phyloP scores from a whole-genome alignment of 306 rosid species.

The Mucuna pruriens region DNA sequence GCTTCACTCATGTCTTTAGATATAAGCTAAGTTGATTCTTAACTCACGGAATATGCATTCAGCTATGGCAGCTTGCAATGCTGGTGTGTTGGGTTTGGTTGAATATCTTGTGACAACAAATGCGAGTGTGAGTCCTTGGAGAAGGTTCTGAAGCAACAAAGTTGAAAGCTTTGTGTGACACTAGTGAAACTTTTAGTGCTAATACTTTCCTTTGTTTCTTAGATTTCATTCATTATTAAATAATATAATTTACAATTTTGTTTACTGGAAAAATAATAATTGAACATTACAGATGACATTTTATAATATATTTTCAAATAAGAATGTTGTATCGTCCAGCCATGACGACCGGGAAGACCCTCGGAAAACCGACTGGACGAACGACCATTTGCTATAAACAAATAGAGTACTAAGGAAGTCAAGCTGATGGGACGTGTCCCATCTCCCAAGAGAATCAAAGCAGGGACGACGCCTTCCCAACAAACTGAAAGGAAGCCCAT shows the following conservation, averaged over 20 bases:
- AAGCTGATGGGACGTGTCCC: no score
- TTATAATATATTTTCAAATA: background rate
- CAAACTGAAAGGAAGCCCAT: no score
- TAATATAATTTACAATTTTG: no score
- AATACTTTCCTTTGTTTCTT: background rate
- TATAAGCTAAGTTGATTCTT: conserved; percentile 61
- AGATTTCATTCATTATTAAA: background rate
- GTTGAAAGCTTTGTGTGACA: conserved; percentile 41
- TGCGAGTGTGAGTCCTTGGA: conserved; percentile 28
- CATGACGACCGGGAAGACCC: no score
- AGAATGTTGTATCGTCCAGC: no score
- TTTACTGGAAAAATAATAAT: background rate
- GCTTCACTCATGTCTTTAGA: conserved; percentile 80
- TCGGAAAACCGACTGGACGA: no score
- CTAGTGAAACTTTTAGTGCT: background rate
- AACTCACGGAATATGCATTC: background rate
- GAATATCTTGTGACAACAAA: background rate
- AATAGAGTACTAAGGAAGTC: no score
- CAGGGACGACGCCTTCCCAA: no score
- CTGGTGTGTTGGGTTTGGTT: conserved; percentile 19
- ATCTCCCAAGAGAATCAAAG: no score
- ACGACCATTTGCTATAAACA: no score
- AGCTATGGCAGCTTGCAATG: conserved; percentile 51
- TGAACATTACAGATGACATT: background rate
- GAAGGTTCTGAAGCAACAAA: conserved; percentile 37